These are phyloP conservation scores for Plasmodium reichenowi DNA, from an alignment of 169 alveolate species.

Conservation along the genomic window DNA sequence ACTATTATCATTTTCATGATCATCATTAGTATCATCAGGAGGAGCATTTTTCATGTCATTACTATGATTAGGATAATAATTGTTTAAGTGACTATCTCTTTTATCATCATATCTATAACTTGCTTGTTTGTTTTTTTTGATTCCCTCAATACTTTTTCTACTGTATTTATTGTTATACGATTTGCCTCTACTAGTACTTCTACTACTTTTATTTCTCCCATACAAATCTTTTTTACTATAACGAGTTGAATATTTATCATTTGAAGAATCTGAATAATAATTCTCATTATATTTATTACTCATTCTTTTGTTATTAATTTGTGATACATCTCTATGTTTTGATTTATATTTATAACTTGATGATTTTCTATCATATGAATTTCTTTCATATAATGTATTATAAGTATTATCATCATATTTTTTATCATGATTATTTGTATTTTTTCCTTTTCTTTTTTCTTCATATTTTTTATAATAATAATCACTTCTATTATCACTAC, in stretches of 20 bases:
- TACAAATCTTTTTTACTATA: neutral
- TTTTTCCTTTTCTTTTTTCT: constrained; percentile 39
- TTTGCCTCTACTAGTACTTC: neutral
- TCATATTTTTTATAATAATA: neutral
- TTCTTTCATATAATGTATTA: constrained; percentile 18
- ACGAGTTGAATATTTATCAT: constrained; percentile 6
- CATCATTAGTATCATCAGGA: neutral
- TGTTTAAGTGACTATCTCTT: neutral
- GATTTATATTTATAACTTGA: constrained; percentile 7
- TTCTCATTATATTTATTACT: neutral
- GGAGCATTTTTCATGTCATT: neutral
- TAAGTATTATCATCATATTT: constrained; percentile 19
- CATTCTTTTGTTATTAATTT: neutral
- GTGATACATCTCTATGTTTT: neutral
- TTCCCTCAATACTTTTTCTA: neutral
- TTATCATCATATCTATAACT: constrained; percentile 7
- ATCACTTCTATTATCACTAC: constrained; percentile 13
- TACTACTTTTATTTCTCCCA: constrained; percentile 1
- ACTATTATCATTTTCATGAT: neutral
- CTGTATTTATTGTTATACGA: neutral
- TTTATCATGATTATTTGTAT: neutral
- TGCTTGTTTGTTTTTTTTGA: neutral
- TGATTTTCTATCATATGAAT: constrained; percentile 32
- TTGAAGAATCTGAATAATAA: neutral
- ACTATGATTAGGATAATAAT: neutral